Evolutionary conservation across 129 eudicot genomes (phyloP).

Genomic region (sunflower (Helianthus annuus)): HanXRQr2.0-SUNRISE NC_035445.2:161481145-161481644

Average conservation of each 20-base stretch:
- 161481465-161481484: slow-evolving; percentile 17
- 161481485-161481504: slow-evolving; percentile 29
- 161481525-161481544: no score
- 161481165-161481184: background rate
- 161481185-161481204: background rate
- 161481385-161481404: background rate
- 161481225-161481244: no score
- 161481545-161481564: no score
- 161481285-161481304: slow-evolving; percentile 14
- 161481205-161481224: background rate
- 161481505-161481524: slow-evolving; percentile 24
- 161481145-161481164: no score
- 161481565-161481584: no score
- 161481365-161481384: no score
- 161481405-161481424: background rate
- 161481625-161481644: no score
- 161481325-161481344: slow-evolving; percentile 26
- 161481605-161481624: no score
- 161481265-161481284: background rate
- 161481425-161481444: background rate
- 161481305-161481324: slow-evolving; percentile 17
- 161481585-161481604: no score
- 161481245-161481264: background rate
- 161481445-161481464: background rate
- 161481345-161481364: slow-evolving; percentile 4